Percentiles rank a stretch among this genome's conserved stretches.
phyloP scores from a whole-genome alignment of 2,329 filamentous ascomycete genomes.

The Conoideocrella luteorostrata region DNA sequence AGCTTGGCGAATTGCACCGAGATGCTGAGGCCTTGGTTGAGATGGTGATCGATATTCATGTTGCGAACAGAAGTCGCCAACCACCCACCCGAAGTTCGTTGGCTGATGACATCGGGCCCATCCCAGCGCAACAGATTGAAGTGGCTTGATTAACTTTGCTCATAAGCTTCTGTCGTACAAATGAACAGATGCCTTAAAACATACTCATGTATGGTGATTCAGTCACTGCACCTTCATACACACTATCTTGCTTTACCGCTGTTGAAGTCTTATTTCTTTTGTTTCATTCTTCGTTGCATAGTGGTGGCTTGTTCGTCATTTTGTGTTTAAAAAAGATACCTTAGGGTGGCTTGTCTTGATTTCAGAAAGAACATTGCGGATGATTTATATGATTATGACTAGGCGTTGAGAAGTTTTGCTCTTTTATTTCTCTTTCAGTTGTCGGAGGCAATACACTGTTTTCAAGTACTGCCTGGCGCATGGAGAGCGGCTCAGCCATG shows the following conservation, averaged over 20 bases:
- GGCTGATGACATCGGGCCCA: slow-evolving; percentile 32
- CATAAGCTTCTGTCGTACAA: neutral
- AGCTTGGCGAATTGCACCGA: slow-evolving; percentile 39
- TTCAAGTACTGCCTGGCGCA: neutral
- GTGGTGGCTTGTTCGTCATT: neutral
- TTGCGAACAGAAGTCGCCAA: slow-evolving; percentile 29
- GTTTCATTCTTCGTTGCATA: slow-evolving; percentile 3
- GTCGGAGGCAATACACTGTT: slow-evolving; percentile 4
- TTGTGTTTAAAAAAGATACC: slow-evolving; percentile 23
- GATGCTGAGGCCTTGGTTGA: slow-evolving; percentile 49
- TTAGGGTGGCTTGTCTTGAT: slow-evolving; percentile 15
- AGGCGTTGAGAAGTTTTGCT: slow-evolving; percentile 15
- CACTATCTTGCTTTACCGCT: neutral
- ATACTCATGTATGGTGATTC: too few species aligned
- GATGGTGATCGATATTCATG: slow-evolving; percentile 45
- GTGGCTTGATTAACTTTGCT: slow-evolving; percentile 4
- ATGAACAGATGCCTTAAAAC: too few species aligned
- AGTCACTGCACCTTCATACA: too few species aligned
- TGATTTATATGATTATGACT: slow-evolving; percentile 19
- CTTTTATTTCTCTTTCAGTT: neutral
- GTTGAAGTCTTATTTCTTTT: neutral
- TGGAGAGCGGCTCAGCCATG: neutral
- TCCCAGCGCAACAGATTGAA: slow-evolving; percentile 22
- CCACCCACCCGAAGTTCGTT: slow-evolving; percentile 18
- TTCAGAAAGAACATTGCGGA: slow-evolving; percentile 15